Evolutionary conservation across 2,329 filamentous ascomycete species (phyloP).

Genomic region (Hypoxylon sp.): DNA sequence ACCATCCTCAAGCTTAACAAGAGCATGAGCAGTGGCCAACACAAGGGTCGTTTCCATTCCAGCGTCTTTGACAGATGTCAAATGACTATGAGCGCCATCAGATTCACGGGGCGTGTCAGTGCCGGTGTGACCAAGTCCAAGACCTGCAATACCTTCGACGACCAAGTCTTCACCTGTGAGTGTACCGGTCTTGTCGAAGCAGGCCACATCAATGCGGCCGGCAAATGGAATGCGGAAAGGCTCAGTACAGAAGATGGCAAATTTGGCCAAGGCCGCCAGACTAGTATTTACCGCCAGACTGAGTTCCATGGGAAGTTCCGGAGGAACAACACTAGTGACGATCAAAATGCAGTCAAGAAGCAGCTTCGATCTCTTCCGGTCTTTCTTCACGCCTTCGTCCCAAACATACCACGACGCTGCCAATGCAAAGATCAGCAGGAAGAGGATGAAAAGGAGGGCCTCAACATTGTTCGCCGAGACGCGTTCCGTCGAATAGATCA

Average conservation of each 20-base stretch:
- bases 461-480: conserved; percentile 99
- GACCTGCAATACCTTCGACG: conserved; percentile 94
- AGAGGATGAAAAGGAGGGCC: conserved; percentile 96
- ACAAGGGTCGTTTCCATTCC: conserved; percentile 89
- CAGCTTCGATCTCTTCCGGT: conserved; percentile 97
- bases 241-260: conserved; percentile 98
- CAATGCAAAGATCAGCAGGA: conserved; percentile 94
- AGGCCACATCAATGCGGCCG: conserved; percentile 93
- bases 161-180: conserved; percentile 96
- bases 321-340: conserved; percentile 97
- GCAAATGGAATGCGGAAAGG: conserved; percentile 98
- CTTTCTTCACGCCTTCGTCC: conserved; percentile 93
- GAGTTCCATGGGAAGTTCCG: conserved; percentile 97
- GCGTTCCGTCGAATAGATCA: conserved; percentile 99
- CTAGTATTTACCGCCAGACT: conserved; percentile 98
- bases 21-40: conserved; percentile 91
- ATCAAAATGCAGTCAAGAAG: conserved; percentile 97
- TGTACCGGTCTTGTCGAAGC: conserved; percentile 98
- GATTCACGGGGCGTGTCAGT: conserved; percentile 74
- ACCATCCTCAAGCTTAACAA: conserved; percentile 96
- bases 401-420: conserved; percentile 99
- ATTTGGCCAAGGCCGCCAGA: conserved; percentile 92
- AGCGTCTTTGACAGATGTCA: conserved; percentile 77
- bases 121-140: conserved; percentile 77
- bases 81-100: conserved; percentile 85